Evolutionary conservation across 495 filamentous ascomycete genomes (phyloP), one percentile per base, ranked within the genome.

Genomic region (Astrothelium macrocarpum): DNA sequence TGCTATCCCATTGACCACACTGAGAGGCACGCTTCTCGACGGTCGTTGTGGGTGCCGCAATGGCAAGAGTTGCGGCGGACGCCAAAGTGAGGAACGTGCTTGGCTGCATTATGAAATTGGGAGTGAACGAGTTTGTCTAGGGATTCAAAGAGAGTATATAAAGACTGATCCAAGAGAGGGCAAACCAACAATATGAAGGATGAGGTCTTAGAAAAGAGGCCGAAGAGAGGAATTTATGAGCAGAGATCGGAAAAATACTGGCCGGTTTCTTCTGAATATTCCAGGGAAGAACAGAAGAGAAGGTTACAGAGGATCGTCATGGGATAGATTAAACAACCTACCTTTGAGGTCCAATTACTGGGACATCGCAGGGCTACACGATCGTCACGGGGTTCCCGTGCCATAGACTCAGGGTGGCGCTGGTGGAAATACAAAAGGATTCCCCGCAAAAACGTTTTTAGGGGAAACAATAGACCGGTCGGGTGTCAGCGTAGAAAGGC

Each of bases 1-100:
- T 32, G 53, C 31, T 64, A 56, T 53, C 66, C n/a, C 59, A 68
- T 58, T 68, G 66, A 34, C 53, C 66, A 61, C 66, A 68, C 3
- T 56, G 49, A 26, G 20, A 2, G 10, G 49, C 49, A 56, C 49
- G 49, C 49, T 56, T 56, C 5, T 56, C 25, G n/a, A 56, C 20
- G 7, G 49, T 56, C 49, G 26, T 56, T 26, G 49, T 56, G 16
- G 49, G 49, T 29, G 49, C 49, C 10, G 49, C 49, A 16, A 56
- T 10, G 25, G 49, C 49, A 56, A 56, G 49, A n/a, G 23, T 29
- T 4, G 49, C 49, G 49, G 49, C 49, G 23, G 49, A 56, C 11
- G 25, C 49, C 49, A 56, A 56, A 11, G 49, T 56, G 25, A 56
- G 49, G 49, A 56, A 29, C 26, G 49, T 56, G 29, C 23, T 28